Percentiles rank a stretch among this genome's conserved stretches.
Evolutionary conservation across 2,329 filamentous ascomycete genomes (phyloP).

Genomic region (Dissoconium aciculare): DNA sequence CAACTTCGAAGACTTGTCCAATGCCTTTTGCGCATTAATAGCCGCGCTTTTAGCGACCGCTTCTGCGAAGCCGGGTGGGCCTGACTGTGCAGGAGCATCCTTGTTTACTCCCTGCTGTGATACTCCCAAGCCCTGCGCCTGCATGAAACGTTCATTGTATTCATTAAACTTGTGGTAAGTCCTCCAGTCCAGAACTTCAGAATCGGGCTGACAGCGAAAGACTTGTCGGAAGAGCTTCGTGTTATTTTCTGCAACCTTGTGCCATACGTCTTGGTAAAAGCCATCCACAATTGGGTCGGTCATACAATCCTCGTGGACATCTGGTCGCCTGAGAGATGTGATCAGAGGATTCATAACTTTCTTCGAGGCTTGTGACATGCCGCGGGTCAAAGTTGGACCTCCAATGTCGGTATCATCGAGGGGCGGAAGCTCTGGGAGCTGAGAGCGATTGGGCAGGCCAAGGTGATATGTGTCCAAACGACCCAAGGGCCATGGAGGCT

Average conservation of each 20-base stretch:
- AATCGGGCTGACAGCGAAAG: slow-evolving; percentile 95
- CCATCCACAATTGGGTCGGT: slow-evolving; percentile 65
- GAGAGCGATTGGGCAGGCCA: slow-evolving; percentile 51
- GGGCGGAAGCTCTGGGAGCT: slow-evolving; percentile 54
- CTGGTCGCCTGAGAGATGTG: slow-evolving; percentile 56
- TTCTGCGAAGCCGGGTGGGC: slow-evolving; percentile 31
- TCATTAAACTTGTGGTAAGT: slow-evolving; percentile 74
- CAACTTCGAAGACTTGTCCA: slow-evolving; percentile 15
- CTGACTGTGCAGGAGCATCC: slow-evolving; percentile 34
- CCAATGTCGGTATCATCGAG: slow-evolving; percentile 72
- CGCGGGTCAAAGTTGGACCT: slow-evolving; percentile 48
- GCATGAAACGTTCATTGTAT: slow-evolving; percentile 64
- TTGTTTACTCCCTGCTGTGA: slow-evolving; percentile 37
- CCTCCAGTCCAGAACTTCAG: slow-evolving; percentile 80
- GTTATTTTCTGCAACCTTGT: slow-evolving; percentile 77
- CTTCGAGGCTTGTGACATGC: slow-evolving; percentile 31
- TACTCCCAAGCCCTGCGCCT: slow-evolving; percentile 41
- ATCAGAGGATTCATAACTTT: slow-evolving; percentile 34
- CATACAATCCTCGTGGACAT: slow-evolving; percentile 85
- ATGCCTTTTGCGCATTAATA: slow-evolving; percentile 6
- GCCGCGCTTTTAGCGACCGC: slow-evolving; percentile 5
- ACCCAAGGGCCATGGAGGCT: slow-evolving; percentile 21
- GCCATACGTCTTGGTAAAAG: slow-evolving; percentile 84
- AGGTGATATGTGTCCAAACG: slow-evolving; percentile 51
- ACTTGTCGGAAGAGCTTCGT: slow-evolving; percentile 87